Percentiles rank a stretch among this genome's conserved stretches.
These are phyloP conservation scores for Calonectria hongkongensis DNA, from an alignment of 2,329 filamentous ascomycete species.

Conservation along the genomic window DNA sequence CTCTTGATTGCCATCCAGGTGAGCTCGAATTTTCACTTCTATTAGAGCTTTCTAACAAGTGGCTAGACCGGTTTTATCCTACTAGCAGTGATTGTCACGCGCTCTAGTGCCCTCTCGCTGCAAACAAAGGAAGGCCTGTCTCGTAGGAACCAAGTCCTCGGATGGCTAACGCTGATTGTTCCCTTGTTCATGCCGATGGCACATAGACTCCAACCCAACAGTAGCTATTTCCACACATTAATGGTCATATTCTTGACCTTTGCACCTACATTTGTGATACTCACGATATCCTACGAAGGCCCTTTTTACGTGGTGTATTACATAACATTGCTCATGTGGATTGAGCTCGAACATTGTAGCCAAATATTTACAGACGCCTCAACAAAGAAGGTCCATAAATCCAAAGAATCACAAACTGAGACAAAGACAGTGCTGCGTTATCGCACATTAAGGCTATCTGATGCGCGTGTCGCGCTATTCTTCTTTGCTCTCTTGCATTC, in stretches of 20 bases:
- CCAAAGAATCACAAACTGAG: background rate
- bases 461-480: background rate
- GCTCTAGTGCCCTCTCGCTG: background rate
- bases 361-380: background rate
- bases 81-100: background rate
- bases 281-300: constrained; percentile 3
- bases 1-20: background rate
- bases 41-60: background rate
- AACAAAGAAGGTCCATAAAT: background rate
- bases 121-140: background rate
- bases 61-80: background rate
- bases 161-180: background rate
- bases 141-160: background rate
- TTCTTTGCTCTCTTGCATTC: constrained; percentile 1
- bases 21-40: background rate
- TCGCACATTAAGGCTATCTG: background rate
- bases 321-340: background rate
- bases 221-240: background rate
- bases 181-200: background rate
- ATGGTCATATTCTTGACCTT: constrained; percentile 1
- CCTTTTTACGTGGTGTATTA: background rate
- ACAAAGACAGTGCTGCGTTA: too few species aligned
- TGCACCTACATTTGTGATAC: constrained; percentile 8
- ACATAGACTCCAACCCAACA: background rate
- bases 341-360: background rate